These are phyloP conservation scores for Amylocarpus encephaloides DNA, from an alignment of 2,329 filamentous ascomycete species.

Conservation along the genomic window DNA sequence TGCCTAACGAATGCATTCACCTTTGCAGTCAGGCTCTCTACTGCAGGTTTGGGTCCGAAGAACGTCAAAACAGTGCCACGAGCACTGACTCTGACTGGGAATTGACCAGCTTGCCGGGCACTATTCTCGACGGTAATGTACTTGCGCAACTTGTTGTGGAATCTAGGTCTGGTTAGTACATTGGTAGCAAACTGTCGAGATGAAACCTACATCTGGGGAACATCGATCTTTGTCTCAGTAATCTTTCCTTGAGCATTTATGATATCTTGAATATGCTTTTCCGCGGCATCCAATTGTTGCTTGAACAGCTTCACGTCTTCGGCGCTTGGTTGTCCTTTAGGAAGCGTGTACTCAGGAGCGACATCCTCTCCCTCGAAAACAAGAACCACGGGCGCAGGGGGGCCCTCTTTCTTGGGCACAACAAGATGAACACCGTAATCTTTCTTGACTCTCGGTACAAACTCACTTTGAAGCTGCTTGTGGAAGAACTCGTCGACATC, in stretches of 20 bases:
- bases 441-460: constrained; percentile 57
- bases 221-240: constrained; percentile 45
- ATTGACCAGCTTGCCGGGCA: constrained; percentile 48
- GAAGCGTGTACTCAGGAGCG: constrained; percentile 45
- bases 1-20: constrained; percentile 75
- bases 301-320: constrained; percentile 48
- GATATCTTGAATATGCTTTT: constrained; percentile 50
- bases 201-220: constrained; percentile 46
- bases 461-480: constrained; percentile 59
- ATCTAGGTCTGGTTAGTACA: constrained; percentile 37
- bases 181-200: not conserved
- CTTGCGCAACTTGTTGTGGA: constrained; percentile 55
- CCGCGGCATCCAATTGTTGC: constrained; percentile 49
- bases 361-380: constrained; percentile 65
- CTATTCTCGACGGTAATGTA: constrained; percentile 62
- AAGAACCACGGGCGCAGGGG: constrained; percentile 53
- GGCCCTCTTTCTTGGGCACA: constrained; percentile 54
- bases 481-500: constrained; percentile 75
- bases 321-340: constrained; percentile 45
- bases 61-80: constrained; percentile 60
- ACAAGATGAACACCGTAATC: constrained; percentile 69
- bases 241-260: constrained; percentile 54
- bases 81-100: constrained; percentile 54
- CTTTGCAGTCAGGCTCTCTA: constrained; percentile 66
- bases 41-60: constrained; percentile 67